Evolutionary conservation across 2,329 filamentous ascomycete genomes (phyloP).

Genomic region (Clonostachys rhizophaga): DNA sequence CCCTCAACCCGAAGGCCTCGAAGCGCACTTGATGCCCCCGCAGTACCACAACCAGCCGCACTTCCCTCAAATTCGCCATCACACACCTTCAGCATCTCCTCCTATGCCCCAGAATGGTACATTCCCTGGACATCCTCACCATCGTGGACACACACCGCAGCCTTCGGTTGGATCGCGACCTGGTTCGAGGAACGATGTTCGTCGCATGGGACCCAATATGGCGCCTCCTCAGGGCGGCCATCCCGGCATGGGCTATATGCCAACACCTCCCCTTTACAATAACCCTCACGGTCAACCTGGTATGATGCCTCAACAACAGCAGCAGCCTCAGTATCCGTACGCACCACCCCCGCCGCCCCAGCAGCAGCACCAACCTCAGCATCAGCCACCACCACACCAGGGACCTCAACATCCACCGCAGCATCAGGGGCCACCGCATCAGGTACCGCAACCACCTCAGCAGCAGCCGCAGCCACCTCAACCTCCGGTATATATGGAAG

Average conservation of each 20-base stretch:
- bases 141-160: slow-evolving; percentile 76
- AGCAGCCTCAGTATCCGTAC: slow-evolving; percentile 25
- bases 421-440: slow-evolving; percentile 24
- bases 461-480: slow-evolving; percentile 43
- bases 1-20: slow-evolving; percentile 53
- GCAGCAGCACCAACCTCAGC: slow-evolving; percentile 21
- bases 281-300: slow-evolving; percentile 37
- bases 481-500: slow-evolving; percentile 59
- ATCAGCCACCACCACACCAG: slow-evolving; percentile 13
- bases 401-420: slow-evolving; percentile 22
- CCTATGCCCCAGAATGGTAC: slow-evolving; percentile 76
- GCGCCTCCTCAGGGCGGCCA: slow-evolving; percentile 53
- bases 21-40: slow-evolving; percentile 25
- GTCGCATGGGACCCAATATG: slow-evolving; percentile 71
- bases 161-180: slow-evolving; percentile 62
- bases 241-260: slow-evolving; percentile 73
- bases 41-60: slow-evolving; percentile 2
- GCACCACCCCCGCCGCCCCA: slow-evolving; percentile 8
- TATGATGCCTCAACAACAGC: slow-evolving; percentile 32
- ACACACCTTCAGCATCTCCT: slow-evolving; percentile 72
- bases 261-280: slow-evolving; percentile 82
- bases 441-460: slow-evolving; percentile 21
- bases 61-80: slow-evolving; percentile 69
- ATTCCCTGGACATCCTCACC: slow-evolving; percentile 52
- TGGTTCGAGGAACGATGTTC: slow-evolving; percentile 74